These are phyloP conservation scores for Claviceps paspali DNA, from an alignment of 2,329 filamentous ascomycete genomes.

Conservation along the genomic window DNA sequence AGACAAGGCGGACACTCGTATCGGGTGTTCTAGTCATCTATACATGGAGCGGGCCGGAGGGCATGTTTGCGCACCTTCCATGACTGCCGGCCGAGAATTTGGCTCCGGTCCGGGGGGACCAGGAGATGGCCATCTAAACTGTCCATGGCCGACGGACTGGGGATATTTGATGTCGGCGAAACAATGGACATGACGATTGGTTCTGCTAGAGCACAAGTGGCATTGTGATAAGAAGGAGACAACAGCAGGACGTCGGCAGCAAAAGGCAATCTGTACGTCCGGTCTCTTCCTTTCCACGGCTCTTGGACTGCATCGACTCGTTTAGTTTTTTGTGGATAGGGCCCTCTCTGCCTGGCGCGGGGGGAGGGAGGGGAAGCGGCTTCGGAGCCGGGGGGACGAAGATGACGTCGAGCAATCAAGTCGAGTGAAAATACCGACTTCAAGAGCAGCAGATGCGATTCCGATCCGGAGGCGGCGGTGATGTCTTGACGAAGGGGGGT, in stretches of 20 bases:
- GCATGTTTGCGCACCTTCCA: constrained; percentile 33
- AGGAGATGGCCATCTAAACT: constrained; percentile 30
- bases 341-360: too few relatives aligned
- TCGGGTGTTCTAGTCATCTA: background rate
- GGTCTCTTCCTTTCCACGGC: background rate
- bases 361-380: too few relatives aligned
- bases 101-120: constrained; percentile 34
- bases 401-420: background rate
- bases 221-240: background rate
- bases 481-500: too few relatives aligned
- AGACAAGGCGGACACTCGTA: background rate
- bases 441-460: too few relatives aligned
- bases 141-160: constrained; percentile 16
- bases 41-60: background rate
- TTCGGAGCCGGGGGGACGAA: background rate
- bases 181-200: background rate
- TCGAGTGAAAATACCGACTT: too few relatives aligned
- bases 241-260: background rate
- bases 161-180: too few relatives aligned
- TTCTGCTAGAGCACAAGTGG: background rate
- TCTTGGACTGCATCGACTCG: background rate
- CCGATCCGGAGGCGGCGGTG: too few relatives aligned
- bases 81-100: constrained; percentile 32
- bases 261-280: background rate
- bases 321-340: background rate